phyloP scores from a whole-genome alignment of 1,139 yeast genomes.

The Pneumocystis wakefieldiae region DNA sequence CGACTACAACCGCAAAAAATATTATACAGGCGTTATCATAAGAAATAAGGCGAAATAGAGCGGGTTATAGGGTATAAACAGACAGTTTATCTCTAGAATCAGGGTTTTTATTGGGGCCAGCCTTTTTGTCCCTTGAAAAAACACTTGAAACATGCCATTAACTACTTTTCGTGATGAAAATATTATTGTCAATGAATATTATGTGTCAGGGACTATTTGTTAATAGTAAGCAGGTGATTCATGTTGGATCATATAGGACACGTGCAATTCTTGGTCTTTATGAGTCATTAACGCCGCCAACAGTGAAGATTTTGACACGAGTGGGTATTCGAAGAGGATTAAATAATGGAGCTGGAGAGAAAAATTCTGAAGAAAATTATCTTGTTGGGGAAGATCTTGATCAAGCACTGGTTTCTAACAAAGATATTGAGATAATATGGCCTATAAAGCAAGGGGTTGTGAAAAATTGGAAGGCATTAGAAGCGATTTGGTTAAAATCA shows the following conservation, averaged over 20 bases:
- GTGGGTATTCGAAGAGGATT: constrained; percentile 2
- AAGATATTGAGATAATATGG: constrained; percentile 1
- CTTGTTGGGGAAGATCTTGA: not conserved
- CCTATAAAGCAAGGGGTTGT: constrained; percentile 10
- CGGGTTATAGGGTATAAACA: too few relatives aligned
- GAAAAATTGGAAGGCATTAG: constrained; percentile 11
- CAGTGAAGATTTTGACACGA: constrained; percentile 3
- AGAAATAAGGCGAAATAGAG: too few relatives aligned
- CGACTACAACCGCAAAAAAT: too few relatives aligned
- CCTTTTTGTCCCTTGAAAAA: not conserved
- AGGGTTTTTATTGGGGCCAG: too few relatives aligned
- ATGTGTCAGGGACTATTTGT: not conserved
- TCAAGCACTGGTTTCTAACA: not conserved
- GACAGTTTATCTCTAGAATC: too few relatives aligned
- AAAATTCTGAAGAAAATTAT: not conserved
- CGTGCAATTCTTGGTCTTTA: constrained; percentile 11
- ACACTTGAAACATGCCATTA: constrained; percentile 3
- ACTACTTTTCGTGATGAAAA: constrained; percentile 15
- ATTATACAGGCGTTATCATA: too few relatives aligned
- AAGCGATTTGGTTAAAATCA: constrained; percentile 17
- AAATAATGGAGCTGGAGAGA: not conserved
- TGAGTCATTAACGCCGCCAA: constrained; percentile 13
- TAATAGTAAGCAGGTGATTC: constrained; percentile 5
- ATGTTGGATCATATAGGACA: constrained; percentile 11
- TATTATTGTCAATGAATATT: not conserved